Conservation (phyloP, 2,329 filamentous ascomycete genomes). For the Alternaria sp. region DNA sequence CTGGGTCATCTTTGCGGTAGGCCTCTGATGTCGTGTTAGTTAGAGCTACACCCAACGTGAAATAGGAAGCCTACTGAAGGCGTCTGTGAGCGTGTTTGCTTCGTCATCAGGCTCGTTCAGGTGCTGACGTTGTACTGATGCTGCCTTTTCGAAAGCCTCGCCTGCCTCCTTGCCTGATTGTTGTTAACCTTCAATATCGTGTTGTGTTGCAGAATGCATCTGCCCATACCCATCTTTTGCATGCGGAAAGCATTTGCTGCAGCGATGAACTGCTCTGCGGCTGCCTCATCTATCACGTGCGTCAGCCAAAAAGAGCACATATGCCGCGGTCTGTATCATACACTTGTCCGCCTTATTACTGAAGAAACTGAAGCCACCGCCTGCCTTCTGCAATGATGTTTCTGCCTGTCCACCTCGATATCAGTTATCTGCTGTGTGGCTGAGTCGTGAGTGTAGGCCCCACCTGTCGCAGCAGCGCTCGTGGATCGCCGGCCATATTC, state of each 20-base stretch:
- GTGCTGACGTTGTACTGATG: slow-evolving; percentile 77
- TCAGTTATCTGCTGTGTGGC: slow-evolving; percentile 37
- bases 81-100: slow-evolving; percentile 85
- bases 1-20: slow-evolving; percentile 83
- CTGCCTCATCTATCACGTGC: slow-evolving; percentile 67
- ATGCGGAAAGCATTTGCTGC: slow-evolving; percentile 92
- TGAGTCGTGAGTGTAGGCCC: slow-evolving; percentile 36
- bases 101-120: slow-evolving; percentile 93
- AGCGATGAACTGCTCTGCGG: slow-evolving; percentile 84
- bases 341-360: slow-evolving; percentile 84
- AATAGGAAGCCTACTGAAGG: slow-evolving; percentile 66
- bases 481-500: slow-evolving; percentile 47
- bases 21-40: slow-evolving; percentile 60
- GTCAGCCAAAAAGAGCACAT: slow-evolving; percentile 18
- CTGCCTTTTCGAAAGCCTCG: slow-evolving; percentile 82
- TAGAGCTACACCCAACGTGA: fast-evolving
- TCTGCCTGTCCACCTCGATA: slow-evolving; percentile 71
- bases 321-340: slow-evolving; percentile 15
- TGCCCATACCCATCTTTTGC: slow-evolving; percentile 75
- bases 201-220: not conserved
- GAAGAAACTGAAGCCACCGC: slow-evolving; percentile 87
- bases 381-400: slow-evolving; percentile 76
- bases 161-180: slow-evolving; percentile 81
- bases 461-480: slow-evolving; percentile 48
- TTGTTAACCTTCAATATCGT: slow-evolving; percentile 8